Evolutionary conservation across 2,329 filamentous ascomycete genomes (phyloP).

Genomic region (Trichoderma pleuroti): DNA sequence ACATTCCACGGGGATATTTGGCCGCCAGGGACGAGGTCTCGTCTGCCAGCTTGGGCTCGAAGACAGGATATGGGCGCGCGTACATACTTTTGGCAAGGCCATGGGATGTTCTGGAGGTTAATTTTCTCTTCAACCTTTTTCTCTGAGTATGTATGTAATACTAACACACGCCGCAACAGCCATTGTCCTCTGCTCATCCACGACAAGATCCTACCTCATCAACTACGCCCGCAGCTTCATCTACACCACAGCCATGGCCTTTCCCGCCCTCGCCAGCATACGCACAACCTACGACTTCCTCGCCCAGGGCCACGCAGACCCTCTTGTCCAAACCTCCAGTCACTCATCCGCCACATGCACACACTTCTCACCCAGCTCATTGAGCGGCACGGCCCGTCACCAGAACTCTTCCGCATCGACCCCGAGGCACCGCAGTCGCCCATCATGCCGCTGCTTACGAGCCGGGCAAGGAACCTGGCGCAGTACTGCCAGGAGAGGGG

Average conservation of each 20-base stretch:
- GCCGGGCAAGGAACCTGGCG: conserved; percentile 56
- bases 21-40: conserved; percentile 53
- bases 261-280: conserved; percentile 58
- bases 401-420: conserved; percentile 35
- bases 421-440: conserved; percentile 49
- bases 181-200: conserved; percentile 59
- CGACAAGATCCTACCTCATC: conserved; percentile 62
- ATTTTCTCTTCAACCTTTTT: conserved; percentile 25
- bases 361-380: conserved; percentile 42
- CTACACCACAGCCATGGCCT: conserved; percentile 68
- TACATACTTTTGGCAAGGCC: conserved; percentile 67
- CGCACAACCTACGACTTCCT: conserved; percentile 56
- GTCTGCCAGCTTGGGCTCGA: conserved; percentile 57
- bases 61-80: conserved; percentile 50
- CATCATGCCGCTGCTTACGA: conserved; percentile 61
- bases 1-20: conserved; percentile 61
- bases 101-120: conserved; percentile 69
- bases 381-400: conserved; percentile 15
- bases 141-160: not conserved
- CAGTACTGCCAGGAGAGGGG: conserved; percentile 55
- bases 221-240: conserved; percentile 75
- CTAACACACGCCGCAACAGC: conserved; percentile 20
- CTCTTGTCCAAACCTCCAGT: conserved; percentile 33
- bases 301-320: conserved; percentile 45
- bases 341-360: conserved; percentile 40